Percentiles rank a stretch among this genome's conserved stretches.
These are phyloP conservation scores for Acorus gramineus DNA, from an alignment of 106 monocot species.

Conservation along the genomic window DNA sequence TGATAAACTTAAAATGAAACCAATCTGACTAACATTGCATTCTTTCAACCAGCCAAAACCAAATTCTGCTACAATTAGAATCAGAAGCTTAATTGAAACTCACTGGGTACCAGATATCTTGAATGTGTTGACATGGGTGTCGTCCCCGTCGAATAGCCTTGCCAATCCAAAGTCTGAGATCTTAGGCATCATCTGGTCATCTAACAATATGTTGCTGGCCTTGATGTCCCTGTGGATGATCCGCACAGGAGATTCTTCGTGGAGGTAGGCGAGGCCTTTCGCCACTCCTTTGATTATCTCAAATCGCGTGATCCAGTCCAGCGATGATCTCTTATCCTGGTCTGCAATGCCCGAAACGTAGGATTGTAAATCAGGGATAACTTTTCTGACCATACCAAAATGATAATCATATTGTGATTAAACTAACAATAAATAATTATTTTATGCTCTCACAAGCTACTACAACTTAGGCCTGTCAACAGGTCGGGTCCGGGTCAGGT, in stretches of 20 bases:
- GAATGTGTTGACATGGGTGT: conserved; percentile 62
- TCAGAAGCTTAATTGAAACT: conserved; percentile 11
- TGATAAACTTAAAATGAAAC: too few relatives aligned
- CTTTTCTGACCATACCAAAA: too few relatives aligned
- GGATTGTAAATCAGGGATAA: too few relatives aligned
- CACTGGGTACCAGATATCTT: conserved; percentile 66
- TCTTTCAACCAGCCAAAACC: too few relatives aligned
- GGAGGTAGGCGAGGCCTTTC: conserved; percentile 57
- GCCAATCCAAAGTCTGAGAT: conserved; percentile 73
- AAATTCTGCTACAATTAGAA: too few relatives aligned
- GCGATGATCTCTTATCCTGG: conserved; percentile 13
- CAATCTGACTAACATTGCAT: too few relatives aligned
- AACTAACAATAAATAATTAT: too few relatives aligned
- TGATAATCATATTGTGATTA: too few relatives aligned
- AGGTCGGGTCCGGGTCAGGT: too few relatives aligned
- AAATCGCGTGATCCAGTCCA: conserved; percentile 50
- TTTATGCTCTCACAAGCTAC: too few relatives aligned
- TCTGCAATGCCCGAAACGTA: conserved; percentile 13
- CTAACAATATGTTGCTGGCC: conserved; percentile 60
- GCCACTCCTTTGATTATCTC: conserved; percentile 51
- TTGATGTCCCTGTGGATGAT: conserved; percentile 70
- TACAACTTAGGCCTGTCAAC: too few relatives aligned
- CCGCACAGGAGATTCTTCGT: conserved; percentile 64
- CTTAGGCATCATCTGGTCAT: conserved; percentile 43
- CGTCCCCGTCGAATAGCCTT: conserved; percentile 56